phyloP scores from a whole-genome alignment of 139 green algal species.

The Chlorella ohadii region DNA sequence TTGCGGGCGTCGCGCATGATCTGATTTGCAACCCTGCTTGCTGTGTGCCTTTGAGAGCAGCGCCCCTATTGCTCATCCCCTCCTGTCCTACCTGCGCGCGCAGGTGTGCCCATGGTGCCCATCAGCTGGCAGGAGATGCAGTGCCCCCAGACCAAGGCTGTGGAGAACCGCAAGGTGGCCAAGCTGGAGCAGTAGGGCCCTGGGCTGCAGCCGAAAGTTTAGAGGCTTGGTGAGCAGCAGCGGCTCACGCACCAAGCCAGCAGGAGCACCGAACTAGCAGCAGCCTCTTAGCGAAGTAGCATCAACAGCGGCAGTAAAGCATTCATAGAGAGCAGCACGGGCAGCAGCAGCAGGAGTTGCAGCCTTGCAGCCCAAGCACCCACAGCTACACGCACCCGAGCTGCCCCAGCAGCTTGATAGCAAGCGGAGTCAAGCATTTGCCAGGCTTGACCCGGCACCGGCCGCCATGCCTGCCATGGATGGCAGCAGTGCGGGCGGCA shows the following conservation, averaged over 20 bases:
- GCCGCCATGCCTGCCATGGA: too few species aligned
- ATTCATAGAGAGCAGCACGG: too few species aligned
- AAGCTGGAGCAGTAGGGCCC: slow-evolving; percentile 46
- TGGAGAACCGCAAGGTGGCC: slow-evolving; percentile 88
- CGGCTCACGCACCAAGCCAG: too few species aligned
- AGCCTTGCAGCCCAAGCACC: neutral
- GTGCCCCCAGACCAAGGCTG: slow-evolving; percentile 72
- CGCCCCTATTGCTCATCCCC: too few species aligned
- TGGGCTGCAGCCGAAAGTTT: neutral
- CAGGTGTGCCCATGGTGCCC: slow-evolving; percentile 79
- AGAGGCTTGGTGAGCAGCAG: neutral
- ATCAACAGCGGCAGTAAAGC: too few species aligned
- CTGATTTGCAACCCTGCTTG: too few species aligned
- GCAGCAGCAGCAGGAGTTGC: neutral
- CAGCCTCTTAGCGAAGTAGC: neutral
- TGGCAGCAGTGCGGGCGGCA: neutral
- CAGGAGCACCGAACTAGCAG: neutral
- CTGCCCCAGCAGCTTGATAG: neutral
- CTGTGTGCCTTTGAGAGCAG: too few species aligned
- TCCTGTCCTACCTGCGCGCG: neutral
- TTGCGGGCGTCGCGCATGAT: too few species aligned
- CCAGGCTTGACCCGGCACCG: too few species aligned
- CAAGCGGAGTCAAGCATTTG: neutral
- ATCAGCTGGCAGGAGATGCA: slow-evolving; percentile 87
- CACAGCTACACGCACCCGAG: neutral